phyloP scores from a whole-genome alignment of 176 grass and related monocot genomes.

The Cocos nucifera region DNA sequence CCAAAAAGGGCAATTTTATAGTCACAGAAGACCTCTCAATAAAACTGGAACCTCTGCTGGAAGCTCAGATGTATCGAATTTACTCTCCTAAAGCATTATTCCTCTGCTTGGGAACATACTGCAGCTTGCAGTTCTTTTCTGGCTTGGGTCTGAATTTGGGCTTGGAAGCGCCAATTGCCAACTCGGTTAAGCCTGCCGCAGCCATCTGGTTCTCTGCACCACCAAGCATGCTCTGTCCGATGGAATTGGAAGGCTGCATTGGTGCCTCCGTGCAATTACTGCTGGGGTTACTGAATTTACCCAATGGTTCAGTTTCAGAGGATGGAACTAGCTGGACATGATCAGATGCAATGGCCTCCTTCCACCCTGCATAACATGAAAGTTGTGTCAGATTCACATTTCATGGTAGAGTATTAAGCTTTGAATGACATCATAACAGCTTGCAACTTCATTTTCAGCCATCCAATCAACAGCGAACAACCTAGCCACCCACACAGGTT shows the following conservation, averaged over 20 bases:
- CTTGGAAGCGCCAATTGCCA: background rate
- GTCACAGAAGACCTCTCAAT: constrained; percentile 19
- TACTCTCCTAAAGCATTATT: background rate
- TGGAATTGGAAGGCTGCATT: background rate
- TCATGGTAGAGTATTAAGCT: background rate
- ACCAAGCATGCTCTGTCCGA: constrained; percentile 1
- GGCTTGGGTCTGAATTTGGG: constrained; percentile 19
- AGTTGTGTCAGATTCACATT: background rate
- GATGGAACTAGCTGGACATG: background rate
- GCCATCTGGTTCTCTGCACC: constrained; percentile 4
- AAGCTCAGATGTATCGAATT: background rate
- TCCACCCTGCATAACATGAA: constrained; percentile 6
- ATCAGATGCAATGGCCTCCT: constrained; percentile 1
- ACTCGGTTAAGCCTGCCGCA: background rate
- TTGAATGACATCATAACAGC: background rate
- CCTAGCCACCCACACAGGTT: too few relatives aligned
- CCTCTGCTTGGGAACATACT: constrained; percentile 13
- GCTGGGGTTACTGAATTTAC: background rate
- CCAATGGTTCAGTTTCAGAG: constrained; percentile 11
- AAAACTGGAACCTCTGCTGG: constrained; percentile 21
- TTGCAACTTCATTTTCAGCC: background rate
- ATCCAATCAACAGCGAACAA: too few relatives aligned
- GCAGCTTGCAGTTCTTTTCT: constrained; percentile 12
- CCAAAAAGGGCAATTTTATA: background rate
- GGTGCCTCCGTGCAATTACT: background rate